phyloP scores from a whole-genome alignment of 2,329 filamentous ascomycete species.

The Torrubiella hemipterigena region DNA sequence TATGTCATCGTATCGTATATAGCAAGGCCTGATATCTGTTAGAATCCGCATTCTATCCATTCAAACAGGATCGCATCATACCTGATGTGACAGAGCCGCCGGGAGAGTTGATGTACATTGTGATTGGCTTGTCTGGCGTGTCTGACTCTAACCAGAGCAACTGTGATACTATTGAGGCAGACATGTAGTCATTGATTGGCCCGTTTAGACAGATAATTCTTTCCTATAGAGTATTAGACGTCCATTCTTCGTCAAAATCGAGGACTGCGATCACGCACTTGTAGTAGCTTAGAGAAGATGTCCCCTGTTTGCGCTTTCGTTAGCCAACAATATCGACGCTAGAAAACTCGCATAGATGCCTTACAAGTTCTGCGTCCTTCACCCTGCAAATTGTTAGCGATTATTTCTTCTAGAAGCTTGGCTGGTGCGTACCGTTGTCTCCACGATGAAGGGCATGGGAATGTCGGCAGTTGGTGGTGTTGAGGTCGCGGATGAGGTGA shows the following conservation, averaged over 20 bases:
- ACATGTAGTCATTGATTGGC: conserved; percentile 77
- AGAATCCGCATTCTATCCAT: too few relatives aligned
- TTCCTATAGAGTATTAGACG: conserved; percentile 40
- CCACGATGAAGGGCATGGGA: conserved; percentile 46
- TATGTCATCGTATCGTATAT: conserved; percentile 99
- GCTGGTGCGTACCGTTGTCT: conserved; percentile 23
- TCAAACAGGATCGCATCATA: too few relatives aligned
- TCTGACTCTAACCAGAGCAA: conserved; percentile 97
- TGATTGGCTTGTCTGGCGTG: conserved; percentile 86
- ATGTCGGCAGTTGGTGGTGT: conserved; percentile 26
- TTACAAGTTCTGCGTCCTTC: conserved; percentile 69
- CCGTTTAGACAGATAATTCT: conserved; percentile 92
- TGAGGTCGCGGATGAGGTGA: too few relatives aligned
- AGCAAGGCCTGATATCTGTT: conserved; percentile 58
- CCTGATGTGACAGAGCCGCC: conserved; percentile 77
- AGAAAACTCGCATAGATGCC: conserved; percentile 12
- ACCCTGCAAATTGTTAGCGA: conserved; percentile 37
- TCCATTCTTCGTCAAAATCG: conserved; percentile 4
- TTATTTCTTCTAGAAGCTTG: neutral
- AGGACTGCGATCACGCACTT: too few relatives aligned
- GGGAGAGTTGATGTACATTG: conserved; percentile 95
- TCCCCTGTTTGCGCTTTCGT: conserved; percentile 51
- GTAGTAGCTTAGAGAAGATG: conserved; percentile 69
- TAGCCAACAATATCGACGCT: conserved; percentile 5
- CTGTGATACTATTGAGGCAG: conserved; percentile 90